Evolutionary conservation across 495 filamentous ascomycete genomes (phyloP), one percentile per base, ranked within the genome.

Genomic region (Penicillium silybi): DNA sequence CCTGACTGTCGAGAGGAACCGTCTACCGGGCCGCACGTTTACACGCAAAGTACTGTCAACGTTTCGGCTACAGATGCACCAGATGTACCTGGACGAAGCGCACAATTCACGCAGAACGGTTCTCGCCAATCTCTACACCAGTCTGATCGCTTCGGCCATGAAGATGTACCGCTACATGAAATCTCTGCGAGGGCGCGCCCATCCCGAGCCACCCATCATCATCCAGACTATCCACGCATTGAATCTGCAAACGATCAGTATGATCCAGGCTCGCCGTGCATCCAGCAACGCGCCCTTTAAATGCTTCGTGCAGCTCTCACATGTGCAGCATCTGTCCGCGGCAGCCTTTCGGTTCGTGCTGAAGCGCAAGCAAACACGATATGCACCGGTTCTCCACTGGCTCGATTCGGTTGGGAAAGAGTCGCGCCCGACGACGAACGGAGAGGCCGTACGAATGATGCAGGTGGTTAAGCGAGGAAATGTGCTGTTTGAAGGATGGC

Each of bases 41-140:
- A 82, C 87, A 56, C 81, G 89, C 25, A 96, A 92, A 66, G 74
- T 86, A n/a, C 67, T 96, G 11, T 85, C 68, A 46, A 71, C 86
- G 0, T 89, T 97, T 74, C 92, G 93, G 63, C 85, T 92, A 40
- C 89, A 93, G 56, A 82, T 88, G 47, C 86, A 95, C 57, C 77
- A 85, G 26, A 95, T 96, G 86, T 92, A 92, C 65, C 85, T 93
- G 50, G 92, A 96, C 62, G 89, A 88, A 3, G 69, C 74, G 4
- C 86, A 92, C 70, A 97, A 97, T 64, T 82, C 83, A 6, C 58
- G 79, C 2, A 41, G 59, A 1, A 87, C 82, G 0, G 88, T 92
- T 4, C 70, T 95, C 4, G 66, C 67, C 6, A 96, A 92, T 58
- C 68, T 95, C 13, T 85, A 91, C 64, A 71, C 81, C 4, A 85